Base-by-base conservation (phyloP, 2,329 filamentous ascomycete species). In the Talaromyces marneffei region DNA sequence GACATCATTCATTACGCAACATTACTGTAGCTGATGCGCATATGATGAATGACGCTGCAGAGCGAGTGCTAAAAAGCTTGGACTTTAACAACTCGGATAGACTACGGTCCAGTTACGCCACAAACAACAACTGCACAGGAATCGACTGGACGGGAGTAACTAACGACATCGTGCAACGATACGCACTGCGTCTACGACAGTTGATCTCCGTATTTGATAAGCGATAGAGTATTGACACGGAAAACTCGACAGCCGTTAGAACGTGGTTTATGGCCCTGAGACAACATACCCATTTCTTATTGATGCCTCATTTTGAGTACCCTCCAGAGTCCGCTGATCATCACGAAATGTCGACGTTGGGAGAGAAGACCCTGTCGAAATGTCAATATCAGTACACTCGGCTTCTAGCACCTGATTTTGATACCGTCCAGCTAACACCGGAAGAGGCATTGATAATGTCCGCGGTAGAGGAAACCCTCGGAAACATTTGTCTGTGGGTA, bases 191-290 rank as follows among this genome's bases (percentile, higher is more conserved):
- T 6, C 35, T 56, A n/a, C 53, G 40, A 12, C 35, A 42, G 23
- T 10, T 56, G 35, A 29, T 3, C 14, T 7, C 54, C 0, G 3
- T 56, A 4, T 40, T 56, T 12, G n/a, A 23, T 2, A 29, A n/a
- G 31, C 10, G 6, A 6, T 44, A 37, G 16, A 14, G 33, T 4
- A 8, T 33, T 42, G 54, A 56, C 16, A 56, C 33, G 56, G 80
- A 73, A 60, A 82, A 79, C 68, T 35, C 57, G 25, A 14, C 37
- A 12, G 50, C 58, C 6, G 20, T 46, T 2, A 40, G 18, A 18
- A 14, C 25, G 3, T 60, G 57, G 57, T 42, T 44, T 20, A 39
- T 39, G 20, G 42, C 16, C 37, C 7, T 55, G 18, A 55, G 48
- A 44, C 50, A 60, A 18, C 50, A 35, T 42, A 56, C 27, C 2